Base-by-base conservation (phyloP, 2,329 filamentous ascomycete genomes). In the Hymenoscyphus fraxineus region DNA sequence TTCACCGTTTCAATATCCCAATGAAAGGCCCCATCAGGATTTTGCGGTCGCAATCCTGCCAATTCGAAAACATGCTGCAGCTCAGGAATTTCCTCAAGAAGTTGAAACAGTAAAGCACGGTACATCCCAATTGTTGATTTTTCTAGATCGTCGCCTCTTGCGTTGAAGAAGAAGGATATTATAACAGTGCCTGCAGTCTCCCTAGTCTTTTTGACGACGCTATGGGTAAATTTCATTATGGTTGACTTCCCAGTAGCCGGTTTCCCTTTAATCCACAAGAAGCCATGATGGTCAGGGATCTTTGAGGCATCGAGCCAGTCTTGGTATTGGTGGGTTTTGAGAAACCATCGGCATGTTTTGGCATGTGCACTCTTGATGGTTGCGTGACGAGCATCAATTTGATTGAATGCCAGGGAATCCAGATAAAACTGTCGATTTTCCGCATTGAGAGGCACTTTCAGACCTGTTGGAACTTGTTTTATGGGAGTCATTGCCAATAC, bases 241-340 rank as follows among this genome's bases (percentile, higher is more conserved):
- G 76, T 79, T 3, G 78, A 83, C 59, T 83, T 83, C 0, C 80
- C 78, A 2, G 76, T 71, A 0, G 79, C 80, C 1, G 79, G 77
- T 4, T 82, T 81, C 0, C 81, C 81, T 44, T 77, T 77, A 35
- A 83, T 79, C 80, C 80, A 83, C 0, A 83, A 64, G 41, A 82
- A 76, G 6, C 79, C 79, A 39, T 74, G 64, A 56, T 80, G 74
- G 3, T 74, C 63, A n/a, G 7, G 6, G 9, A 74, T 55, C 1
- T 73, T 73, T 1, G 27, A 35, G 0, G 56, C 39, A 61, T 80
- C 70, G n/a, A 77, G 72, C 80, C 79, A 82, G 0, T 74, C 62
- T 0, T 68, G 47, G 62, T 78, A 81, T 31, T 75, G 56, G 0
- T 64, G 10, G 4, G 67, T 69, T 1, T 73, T 63, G 0, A 79